These are phyloP conservation scores for Pulicaria dysenterica DNA, from an alignment of 129 eudicot genomes.

Conservation along the genomic window DNA sequence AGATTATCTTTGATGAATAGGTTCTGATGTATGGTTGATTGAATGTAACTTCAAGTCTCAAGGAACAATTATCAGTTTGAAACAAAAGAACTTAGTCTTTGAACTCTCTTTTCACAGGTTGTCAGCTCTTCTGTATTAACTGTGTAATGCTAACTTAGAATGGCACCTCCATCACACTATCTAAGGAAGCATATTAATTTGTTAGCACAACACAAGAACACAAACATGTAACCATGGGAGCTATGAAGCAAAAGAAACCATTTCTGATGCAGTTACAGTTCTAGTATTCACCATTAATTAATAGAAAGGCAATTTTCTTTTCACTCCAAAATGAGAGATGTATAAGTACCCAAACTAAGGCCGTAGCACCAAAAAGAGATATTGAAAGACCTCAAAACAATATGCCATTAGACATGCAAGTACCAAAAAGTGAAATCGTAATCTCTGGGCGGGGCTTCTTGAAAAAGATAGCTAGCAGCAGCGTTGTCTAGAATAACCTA, in stretches of 20 bases:
- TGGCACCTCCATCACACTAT: no score
- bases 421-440: no score
- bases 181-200: not conserved
- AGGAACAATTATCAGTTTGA: not conserved
- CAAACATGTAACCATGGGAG: not conserved
- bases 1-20: not conserved
- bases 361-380: no score
- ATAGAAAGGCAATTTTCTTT: not conserved
- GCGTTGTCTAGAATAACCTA: constrained; percentile 1
- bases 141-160: not conserved
- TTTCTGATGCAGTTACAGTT: not conserved
- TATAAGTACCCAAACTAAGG: no score
- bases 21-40: not conserved
- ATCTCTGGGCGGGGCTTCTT: no score
- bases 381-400: not conserved
- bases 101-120: not conserved
- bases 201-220: not conserved
- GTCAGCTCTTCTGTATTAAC: not conserved
- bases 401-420: not conserved
- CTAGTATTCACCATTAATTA: not conserved
- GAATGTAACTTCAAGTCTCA: not conserved
- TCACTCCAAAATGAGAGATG: not conserved
- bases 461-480: not conserved
- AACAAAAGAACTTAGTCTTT: not conserved
- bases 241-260: not conserved